Percentiles rank a stretch among this genome's conserved stretches.
Evolutionary conservation across 2,329 filamentous ascomycete genomes (phyloP).

Genomic region (Gnomoniopsis sp.): DNA sequence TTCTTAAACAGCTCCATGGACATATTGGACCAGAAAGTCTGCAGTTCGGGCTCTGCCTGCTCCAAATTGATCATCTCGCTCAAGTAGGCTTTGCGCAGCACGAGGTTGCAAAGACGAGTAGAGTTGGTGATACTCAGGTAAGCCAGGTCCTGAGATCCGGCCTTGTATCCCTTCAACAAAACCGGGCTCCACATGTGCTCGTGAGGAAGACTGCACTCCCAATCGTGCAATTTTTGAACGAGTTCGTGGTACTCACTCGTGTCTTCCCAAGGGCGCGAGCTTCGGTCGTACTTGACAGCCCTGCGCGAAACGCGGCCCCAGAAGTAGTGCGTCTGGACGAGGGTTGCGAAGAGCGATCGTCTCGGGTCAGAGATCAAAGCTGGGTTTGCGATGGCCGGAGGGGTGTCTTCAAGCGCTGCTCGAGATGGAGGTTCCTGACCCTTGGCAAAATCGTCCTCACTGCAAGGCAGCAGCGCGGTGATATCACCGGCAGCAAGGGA

Average conservation of each 20-base stretch:
- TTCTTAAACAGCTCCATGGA: conserved; percentile 46
- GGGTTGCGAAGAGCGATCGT: conserved; percentile 51
- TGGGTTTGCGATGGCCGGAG: conserved; percentile 44
- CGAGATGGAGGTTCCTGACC: conserved; percentile 46
- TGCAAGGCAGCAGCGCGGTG: conserved; percentile 49
- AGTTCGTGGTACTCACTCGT: conserved; percentile 46
- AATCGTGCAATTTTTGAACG: conserved; percentile 39
- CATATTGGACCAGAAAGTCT: conserved; percentile 41
- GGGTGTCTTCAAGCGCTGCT: conserved; percentile 52
- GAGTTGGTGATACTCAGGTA: conserved; percentile 55
- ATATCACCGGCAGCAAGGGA: conserved; percentile 51
- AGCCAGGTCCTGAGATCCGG: conserved; percentile 46
- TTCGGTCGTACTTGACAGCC: conserved; percentile 42
- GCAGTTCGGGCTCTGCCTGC: conserved; percentile 33
- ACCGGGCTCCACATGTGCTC: conserved; percentile 45
- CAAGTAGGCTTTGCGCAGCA: conserved; percentile 52
- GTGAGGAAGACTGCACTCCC: conserved; percentile 45
- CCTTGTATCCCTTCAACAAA: conserved; percentile 42
- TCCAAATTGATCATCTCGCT: conserved; percentile 43
- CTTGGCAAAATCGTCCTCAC: conserved; percentile 48
- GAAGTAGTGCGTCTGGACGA: conserved; percentile 53
- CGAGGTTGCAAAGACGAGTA: conserved; percentile 53
- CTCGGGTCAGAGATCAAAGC: conserved; percentile 38
- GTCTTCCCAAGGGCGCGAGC: conserved; percentile 42
- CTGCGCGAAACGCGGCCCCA: conserved; percentile 52